phyloP scores from a whole-genome alignment of 352 stramenopile genomes.

The Globisporangium irregulare region DNA sequence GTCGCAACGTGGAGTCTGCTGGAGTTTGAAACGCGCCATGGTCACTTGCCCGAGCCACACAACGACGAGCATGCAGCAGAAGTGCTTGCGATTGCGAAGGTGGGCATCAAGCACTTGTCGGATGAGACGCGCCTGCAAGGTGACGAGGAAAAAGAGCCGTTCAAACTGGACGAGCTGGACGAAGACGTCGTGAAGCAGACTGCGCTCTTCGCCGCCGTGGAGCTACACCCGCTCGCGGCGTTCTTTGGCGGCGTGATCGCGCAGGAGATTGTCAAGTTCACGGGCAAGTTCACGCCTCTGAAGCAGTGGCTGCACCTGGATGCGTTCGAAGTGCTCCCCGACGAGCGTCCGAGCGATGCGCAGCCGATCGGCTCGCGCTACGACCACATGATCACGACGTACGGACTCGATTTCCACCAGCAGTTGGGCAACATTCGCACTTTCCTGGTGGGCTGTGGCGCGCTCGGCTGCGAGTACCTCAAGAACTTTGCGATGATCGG shows the following conservation, averaged over 20 bases:
- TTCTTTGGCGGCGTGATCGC: constrained; percentile 82
- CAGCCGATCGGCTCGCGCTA: constrained; percentile 66
- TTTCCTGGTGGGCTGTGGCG: constrained; percentile 81
- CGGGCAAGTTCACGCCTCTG: constrained; percentile 81
- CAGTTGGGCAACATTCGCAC: constrained; percentile 64
- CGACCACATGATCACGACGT: constrained; percentile 76
- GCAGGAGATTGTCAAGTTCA: constrained; percentile 89
- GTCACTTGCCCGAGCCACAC: constrained; percentile 58
- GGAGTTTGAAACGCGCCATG: constrained; percentile 74
- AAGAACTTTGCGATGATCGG: constrained; percentile 89
- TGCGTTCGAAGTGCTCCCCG: constrained; percentile 74
- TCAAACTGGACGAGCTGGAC: constrained; percentile 69
- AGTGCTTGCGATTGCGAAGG: constrained; percentile 65
- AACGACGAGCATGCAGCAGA: constrained; percentile 60
- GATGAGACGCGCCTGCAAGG: constrained; percentile 37
- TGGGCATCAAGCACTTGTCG: constrained; percentile 64
- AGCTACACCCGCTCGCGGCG: constrained; percentile 78
- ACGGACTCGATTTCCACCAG: constrained; percentile 68
- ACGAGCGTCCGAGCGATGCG: constrained; percentile 50
- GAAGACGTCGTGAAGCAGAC: constrained; percentile 61
- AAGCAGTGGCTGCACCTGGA: constrained; percentile 87
- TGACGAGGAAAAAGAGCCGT: constrained; percentile 39
- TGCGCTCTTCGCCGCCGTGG: constrained; percentile 53
- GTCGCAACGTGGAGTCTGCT: constrained; percentile 73
- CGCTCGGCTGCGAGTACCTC: constrained; percentile 80